Base-by-base conservation (phyloP, 768 basidiomycete genomes). In the Paxillus rubicundulus region DNA sequence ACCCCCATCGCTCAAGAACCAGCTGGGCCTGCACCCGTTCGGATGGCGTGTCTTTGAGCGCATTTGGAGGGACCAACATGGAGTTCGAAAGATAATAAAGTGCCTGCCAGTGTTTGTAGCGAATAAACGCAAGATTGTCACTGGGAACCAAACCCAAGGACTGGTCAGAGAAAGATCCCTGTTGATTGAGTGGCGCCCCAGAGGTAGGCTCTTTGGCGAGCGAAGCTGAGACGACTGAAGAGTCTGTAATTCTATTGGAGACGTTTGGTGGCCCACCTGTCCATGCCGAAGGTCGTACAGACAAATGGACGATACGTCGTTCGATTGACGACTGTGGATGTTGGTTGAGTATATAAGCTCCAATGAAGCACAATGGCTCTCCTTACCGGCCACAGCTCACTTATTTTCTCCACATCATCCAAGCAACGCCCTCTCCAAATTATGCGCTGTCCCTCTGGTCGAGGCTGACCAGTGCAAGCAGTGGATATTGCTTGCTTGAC, bases 251-350 rank as follows among this genome's bases (percentile, higher is more conserved):
- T 14, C 61, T 30, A 46, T 65, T 49, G 1, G 67, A 57, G 28
- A 64, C 55, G 36, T 66, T 69, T 12, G 81, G 85, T 24, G 86
- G 85, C 12, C 69, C 55, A 20, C 76, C 70, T 37, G 77, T 75
- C 89, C 89, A 92, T 48, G 85, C 85, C 24, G 85, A 86, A 20
- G 87, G 85, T 63, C 86, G 84, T n/a, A 92, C 88, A 13, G 87
- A 84, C 18, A 92, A 75, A 69, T 90, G 89, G 39, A 91, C 73
- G 50, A 83, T 75, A 39, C 78, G 80, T 21, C 80, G 76, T 47
- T 85, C 85, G 50, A 79, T 78, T 37, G 71, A 67, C 40, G 72
- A 71, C 87, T 89, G 61, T 43, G 39, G 14, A 24, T 20, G 44
- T 5, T 28, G 20, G 38, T 34, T 16, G 13, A 14, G 42, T 28